Percentiles rank a stretch among this genome's conserved stretches.
Conservation (phyloP, 106 monocot genomes). For the Dendrobium huoshanense region DNA sequence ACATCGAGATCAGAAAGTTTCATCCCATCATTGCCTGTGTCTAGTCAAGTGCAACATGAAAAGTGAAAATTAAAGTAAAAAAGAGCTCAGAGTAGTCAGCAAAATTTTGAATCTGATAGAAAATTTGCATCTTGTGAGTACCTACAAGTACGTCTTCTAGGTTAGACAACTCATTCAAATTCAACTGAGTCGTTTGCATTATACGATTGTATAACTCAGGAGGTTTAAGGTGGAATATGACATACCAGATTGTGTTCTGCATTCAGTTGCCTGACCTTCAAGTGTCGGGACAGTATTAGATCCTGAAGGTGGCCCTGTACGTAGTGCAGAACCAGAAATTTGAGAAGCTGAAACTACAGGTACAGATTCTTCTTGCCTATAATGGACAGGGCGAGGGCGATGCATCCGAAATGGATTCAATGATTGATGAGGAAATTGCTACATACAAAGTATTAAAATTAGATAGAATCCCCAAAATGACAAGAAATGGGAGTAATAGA, state of each 20-base stretch:
- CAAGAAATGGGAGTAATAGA: not conserved
- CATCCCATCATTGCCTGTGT: not conserved
- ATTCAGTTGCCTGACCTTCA: slow-evolving; percentile 13
- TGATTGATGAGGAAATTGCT: slow-evolving; percentile 60
- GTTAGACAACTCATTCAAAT: not conserved
- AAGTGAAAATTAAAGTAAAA: not conserved
- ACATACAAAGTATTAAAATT: slow-evolving; percentile 10
- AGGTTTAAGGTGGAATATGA: not conserved
- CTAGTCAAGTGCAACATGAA: not conserved
- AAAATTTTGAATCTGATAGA: not conserved
- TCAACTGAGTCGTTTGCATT: slow-evolving; percentile 2
- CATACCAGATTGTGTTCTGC: slow-evolving; percentile 15
- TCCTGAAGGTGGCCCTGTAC: slow-evolving; percentile 2
- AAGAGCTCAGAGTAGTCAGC: not conserved
- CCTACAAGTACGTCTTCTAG: not conserved
- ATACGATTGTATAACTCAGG: slow-evolving; percentile 1
- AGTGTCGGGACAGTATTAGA: slow-evolving; percentile 8
- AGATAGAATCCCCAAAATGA: too few relatives aligned
- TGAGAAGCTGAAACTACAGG: slow-evolving; percentile 21
- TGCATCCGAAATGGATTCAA: slow-evolving; percentile 31
- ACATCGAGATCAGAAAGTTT: not conserved
- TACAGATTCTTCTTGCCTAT: slow-evolving; percentile 11
- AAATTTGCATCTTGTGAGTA: not conserved
- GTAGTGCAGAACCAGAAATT: not conserved
- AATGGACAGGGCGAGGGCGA: too few relatives aligned